These are phyloP conservation scores for Knufia fluminis DNA, from an alignment of 2,329 filamentous ascomycete species.

Conservation along the genomic window DNA sequence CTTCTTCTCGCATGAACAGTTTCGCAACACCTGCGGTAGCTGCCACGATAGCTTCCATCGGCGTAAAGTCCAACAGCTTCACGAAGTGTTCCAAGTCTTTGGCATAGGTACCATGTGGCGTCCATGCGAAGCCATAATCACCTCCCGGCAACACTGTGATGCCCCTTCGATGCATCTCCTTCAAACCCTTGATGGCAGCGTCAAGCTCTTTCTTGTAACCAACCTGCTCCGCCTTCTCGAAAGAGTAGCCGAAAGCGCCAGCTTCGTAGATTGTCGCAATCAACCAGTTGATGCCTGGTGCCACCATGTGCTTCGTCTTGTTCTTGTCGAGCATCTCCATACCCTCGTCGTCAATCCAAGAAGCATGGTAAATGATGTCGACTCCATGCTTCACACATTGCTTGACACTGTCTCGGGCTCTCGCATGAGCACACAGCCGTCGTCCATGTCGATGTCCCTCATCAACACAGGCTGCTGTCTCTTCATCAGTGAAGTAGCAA, in stretches of 20 bases:
- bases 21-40: constrained; percentile 35
- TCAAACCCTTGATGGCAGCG: constrained; percentile 30
- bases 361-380: constrained; percentile 42
- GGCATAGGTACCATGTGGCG: constrained; percentile 41
- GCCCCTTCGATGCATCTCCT: constrained; percentile 39
- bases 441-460: constrained; percentile 32
- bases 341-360: constrained; percentile 35
- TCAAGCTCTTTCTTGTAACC: constrained; percentile 38
- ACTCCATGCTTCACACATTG: constrained; percentile 38
- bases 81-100: constrained; percentile 40
- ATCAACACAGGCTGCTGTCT: constrained; percentile 41
- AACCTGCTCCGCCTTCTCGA: constrained; percentile 35
- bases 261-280: constrained; percentile 32
- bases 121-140: constrained; percentile 43
- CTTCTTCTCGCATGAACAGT: constrained; percentile 33
- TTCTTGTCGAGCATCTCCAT: constrained; percentile 30
- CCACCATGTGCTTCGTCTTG: constrained; percentile 34
- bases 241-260: constrained; percentile 34
- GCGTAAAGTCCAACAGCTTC: constrained; percentile 37
- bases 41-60: constrained; percentile 37
- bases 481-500: constrained; percentile 39
- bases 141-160: constrained; percentile 39
- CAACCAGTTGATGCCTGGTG: constrained; percentile 38
- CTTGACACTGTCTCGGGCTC: constrained; percentile 37
- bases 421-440: constrained; percentile 37